Base-by-base conservation (phyloP, 1,139 yeast genomes). In the Geotrichum klebahnii region DNA sequence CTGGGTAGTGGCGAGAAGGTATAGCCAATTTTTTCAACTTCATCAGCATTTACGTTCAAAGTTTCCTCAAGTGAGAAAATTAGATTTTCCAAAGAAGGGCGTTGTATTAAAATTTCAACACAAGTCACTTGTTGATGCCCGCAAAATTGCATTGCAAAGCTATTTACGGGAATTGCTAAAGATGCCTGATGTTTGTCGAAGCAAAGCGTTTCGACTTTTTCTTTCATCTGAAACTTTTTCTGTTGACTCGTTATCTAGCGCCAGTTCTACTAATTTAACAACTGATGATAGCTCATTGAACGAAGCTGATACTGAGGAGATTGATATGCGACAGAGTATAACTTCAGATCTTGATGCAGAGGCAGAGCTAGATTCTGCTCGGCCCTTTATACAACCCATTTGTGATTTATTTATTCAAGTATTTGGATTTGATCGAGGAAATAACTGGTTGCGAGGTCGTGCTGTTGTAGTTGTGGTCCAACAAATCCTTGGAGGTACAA, bases 1-100 rank as follows among this genome's bases (percentile, higher is more conserved):
- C 0, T 90, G 97, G 97, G 81, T 87, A 46, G 87, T 89, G 29
- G 94, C 96, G 0, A 71, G 97, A 59, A 71, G 97, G 51, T 90
- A 81, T 62, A 85, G 87, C 59, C 97, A 90, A 61, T 90, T 90
- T 64, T 81, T 76, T 65, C 79, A 77, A 55, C 71, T 90, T 29
- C 82, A 89, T 60, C 81, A 79, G 56, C 82, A 84, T 57, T 68
- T 90, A 55, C 78, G 76, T 51, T 65, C 67, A 3, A 71, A 69
- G 44, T 83, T 82, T 58, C 75, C 81, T 0, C 70, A 68, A 44
- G 81, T 84, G 5, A 66, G 70, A 2, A 67, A 64, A 2, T 62
- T 83, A 20, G 76, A 74, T 29, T 79, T 88, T 55, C 92, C 92
- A 1, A 80, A 79, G 55, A 76, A 82, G 51, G 77, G 79, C 49